Percentiles rank a stretch among this genome's conserved stretches.
Conservation (phyloP, 129 eudicot species). For the Ambrosia trifida region DNA sequence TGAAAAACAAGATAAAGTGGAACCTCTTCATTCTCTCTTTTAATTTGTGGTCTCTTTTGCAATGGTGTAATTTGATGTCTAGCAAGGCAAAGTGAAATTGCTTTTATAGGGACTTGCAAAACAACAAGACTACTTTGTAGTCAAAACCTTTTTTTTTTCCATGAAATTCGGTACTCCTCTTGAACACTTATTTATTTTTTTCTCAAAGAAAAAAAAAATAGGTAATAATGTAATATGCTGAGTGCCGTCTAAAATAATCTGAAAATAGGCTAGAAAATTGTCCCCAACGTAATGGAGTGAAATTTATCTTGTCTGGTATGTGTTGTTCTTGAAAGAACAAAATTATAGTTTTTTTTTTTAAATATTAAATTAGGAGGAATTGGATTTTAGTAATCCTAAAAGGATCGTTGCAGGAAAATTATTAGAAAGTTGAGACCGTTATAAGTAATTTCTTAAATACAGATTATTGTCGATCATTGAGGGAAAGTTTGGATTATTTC, state of each 20-base stretch:
- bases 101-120: background rate
- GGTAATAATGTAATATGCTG: background rate
- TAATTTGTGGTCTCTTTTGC: background rate
- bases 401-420: too few species aligned
- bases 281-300: background rate
- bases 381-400: too few species aligned
- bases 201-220: too few species aligned
- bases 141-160: too few species aligned
- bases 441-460: too few species aligned
- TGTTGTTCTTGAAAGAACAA: background rate
- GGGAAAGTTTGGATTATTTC: too few species aligned
- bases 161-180: too few species aligned
- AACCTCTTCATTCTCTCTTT: constrained; percentile 29
- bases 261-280: constrained; percentile 3
- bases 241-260: background rate
- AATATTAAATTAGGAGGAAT: background rate
- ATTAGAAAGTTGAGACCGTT: too few species aligned
- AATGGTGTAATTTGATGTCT: background rate
- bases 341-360: background rate
- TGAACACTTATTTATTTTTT: too few species aligned
- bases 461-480: too few species aligned
- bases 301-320: background rate
- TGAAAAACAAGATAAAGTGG: background rate
- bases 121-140: too few species aligned
- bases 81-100: background rate